Conservation (phyloP, 2,329 filamentous ascomycete species). For the Cladophialophora chaetospira region DNA sequence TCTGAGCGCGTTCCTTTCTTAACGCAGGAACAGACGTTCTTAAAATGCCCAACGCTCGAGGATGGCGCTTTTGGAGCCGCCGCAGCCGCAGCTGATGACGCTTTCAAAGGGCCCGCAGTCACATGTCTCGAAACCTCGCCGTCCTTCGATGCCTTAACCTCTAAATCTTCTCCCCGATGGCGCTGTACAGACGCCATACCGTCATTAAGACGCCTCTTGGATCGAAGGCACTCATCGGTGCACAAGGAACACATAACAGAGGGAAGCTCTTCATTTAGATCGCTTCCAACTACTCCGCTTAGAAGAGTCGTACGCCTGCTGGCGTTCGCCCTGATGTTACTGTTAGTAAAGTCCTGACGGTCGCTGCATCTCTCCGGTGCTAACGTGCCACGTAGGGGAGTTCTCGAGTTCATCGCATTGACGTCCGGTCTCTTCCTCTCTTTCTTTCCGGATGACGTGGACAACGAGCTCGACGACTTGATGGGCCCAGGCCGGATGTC, state of each 20-base stretch:
- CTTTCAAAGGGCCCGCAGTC: conserved; percentile 18
- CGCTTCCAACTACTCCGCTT: conserved; percentile 12
- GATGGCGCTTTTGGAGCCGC: conserved; percentile 18
- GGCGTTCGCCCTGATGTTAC: conserved; percentile 29
- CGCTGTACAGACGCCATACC: conserved; percentile 16
- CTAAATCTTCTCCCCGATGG: conserved; percentile 9
- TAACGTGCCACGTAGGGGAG: conserved; percentile 33
- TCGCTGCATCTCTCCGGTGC: neutral
- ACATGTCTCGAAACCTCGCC: conserved; percentile 10
- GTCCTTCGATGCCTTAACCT: conserved; percentile 10
- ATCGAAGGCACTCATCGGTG: conserved; percentile 2
- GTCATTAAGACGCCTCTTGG: neutral
- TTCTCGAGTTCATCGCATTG: conserved; percentile 45
- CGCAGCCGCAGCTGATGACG: conserved; percentile 11
- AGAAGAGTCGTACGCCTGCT: conserved; percentile 24
- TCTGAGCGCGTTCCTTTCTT: conserved; percentile 26
- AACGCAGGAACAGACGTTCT: conserved; percentile 24
- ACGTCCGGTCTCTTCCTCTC: conserved; percentile 42
- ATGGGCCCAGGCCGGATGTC: conserved; percentile 41
- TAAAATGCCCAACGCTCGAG: conserved; percentile 19
- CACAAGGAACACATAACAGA: conserved; percentile 12
- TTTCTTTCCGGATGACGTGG: conserved; percentile 47
- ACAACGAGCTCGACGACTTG: conserved; percentile 45
- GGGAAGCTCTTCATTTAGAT: conserved; percentile 2
- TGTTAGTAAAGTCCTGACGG: conserved; percentile 19